phyloP scores from a whole-genome alignment of 192 early-diverging fungal species.

The Phycomyces nitens region DNA sequence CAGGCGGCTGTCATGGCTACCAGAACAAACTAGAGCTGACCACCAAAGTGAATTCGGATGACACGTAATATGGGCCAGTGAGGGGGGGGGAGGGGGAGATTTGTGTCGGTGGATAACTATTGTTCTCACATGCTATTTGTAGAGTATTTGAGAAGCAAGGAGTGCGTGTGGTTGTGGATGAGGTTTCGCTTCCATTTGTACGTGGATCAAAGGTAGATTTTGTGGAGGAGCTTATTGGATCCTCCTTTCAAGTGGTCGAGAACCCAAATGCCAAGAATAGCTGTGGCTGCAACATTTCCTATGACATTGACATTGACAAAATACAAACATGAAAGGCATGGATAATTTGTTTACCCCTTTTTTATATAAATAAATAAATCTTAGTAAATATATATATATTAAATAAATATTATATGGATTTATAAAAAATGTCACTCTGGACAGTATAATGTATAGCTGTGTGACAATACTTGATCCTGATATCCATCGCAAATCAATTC shows the following conservation, averaged over 20 bases:
- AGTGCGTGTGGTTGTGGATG: slow-evolving; percentile 69
- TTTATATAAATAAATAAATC: too few species aligned
- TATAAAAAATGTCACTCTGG: too few species aligned
- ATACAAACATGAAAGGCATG: slow-evolving; percentile 3
- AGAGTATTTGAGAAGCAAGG: slow-evolving; percentile 68
- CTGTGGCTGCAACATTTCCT: slow-evolving; percentile 44
- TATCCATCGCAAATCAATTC: too few species aligned
- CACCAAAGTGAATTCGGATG: slow-evolving; percentile 59
- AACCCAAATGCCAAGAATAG: slow-evolving; percentile 66
- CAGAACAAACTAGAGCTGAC: slow-evolving; percentile 79
- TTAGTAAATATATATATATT: too few species aligned
- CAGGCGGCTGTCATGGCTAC: slow-evolving; percentile 86
- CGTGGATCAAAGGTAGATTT: slow-evolving; percentile 75
- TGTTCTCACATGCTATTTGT: not conserved
- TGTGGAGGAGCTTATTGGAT: slow-evolving; percentile 78
- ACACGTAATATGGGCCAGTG: slow-evolving; percentile 47
- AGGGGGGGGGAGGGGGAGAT: too few species aligned
- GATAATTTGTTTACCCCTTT: not conserved
- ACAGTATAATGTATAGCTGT: too few species aligned
- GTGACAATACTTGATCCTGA: too few species aligned
- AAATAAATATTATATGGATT: too few species aligned
- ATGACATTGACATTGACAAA: slow-evolving; percentile 40
- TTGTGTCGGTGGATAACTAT: too few species aligned
- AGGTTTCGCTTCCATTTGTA: slow-evolving; percentile 67
- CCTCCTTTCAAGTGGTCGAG: slow-evolving; percentile 68